phyloP scores from a whole-genome alignment of 164 flowering plant species.

The Nelumbo lutea region DNA sequence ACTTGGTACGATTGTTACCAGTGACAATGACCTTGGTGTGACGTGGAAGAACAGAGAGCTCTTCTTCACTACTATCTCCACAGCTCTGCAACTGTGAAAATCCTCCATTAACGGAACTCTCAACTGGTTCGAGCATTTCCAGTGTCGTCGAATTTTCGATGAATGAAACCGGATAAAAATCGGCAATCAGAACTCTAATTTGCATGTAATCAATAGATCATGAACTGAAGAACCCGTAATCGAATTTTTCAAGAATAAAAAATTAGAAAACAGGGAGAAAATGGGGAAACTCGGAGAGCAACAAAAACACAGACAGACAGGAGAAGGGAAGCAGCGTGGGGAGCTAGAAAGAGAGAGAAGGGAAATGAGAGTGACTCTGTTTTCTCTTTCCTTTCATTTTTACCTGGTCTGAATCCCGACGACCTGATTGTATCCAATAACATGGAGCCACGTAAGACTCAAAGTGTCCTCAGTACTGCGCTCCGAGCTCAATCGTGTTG shows the following conservation, averaged over 20 bases:
- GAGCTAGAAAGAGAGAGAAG: slow-evolving; percentile 17
- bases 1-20: slow-evolving; percentile 81
- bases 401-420: slow-evolving; percentile 62
- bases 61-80: slow-evolving; percentile 78
- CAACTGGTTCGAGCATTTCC: slow-evolving; percentile 56
- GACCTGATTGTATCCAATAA: slow-evolving; percentile 36
- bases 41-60: slow-evolving; percentile 73
- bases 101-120: slow-evolving; percentile 59
- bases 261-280: slow-evolving; percentile 3
- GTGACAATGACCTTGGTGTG: slow-evolving; percentile 87
- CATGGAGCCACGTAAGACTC: slow-evolving; percentile 30
- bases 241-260: slow-evolving; percentile 1
- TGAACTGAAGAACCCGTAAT: slow-evolving; percentile 28
- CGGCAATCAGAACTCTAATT: slow-evolving; percentile 16
- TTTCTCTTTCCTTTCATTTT: slow-evolving; percentile 15
- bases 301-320: background rate
- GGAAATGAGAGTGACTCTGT: slow-evolving; percentile 35
- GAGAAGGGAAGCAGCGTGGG: slow-evolving; percentile 6
- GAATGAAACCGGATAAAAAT: slow-evolving; percentile 6
- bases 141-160: background rate
- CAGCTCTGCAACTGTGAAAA: slow-evolving; percentile 54
- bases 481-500: slow-evolving; percentile 13
- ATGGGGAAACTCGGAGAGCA: background rate
- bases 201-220: slow-evolving; percentile 33
- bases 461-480: slow-evolving; percentile 26